Evolutionary conservation across 2,329 filamentous ascomycete species (phyloP).

Genomic region (Pseudocercospora macadamiae): DNA sequence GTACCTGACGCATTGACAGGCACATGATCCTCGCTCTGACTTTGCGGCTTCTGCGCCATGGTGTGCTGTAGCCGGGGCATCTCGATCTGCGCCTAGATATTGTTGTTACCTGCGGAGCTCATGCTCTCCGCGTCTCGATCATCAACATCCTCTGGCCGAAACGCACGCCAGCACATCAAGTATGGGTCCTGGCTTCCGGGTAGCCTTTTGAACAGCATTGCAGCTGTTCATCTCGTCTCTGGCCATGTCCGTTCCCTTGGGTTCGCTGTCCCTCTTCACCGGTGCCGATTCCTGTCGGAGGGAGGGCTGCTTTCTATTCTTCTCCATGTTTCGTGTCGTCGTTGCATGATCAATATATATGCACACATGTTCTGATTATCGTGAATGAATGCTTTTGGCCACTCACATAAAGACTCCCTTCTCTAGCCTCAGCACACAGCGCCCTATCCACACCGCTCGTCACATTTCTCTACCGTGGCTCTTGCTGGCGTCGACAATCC

Average conservation of each 20-base stretch:
- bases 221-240: constrained; percentile 30
- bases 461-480: constrained; percentile 21
- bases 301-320: constrained; percentile 20
- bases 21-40: constrained; percentile 25
- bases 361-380: constrained; percentile 19
- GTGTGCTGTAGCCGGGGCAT: constrained; percentile 27
- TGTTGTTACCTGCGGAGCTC: constrained; percentile 35
- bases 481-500: constrained; percentile 17
- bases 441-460: constrained; percentile 18
- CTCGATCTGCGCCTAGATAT: constrained; percentile 38
- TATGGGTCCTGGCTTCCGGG: constrained; percentile 48
- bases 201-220: constrained; percentile 33
- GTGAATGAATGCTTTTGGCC: constrained; percentile 26
- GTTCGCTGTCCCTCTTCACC: constrained; percentile 29
- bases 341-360: constrained; percentile 22
- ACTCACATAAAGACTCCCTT: constrained; percentile 24
- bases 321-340: constrained; percentile 21
- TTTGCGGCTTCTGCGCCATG: constrained; percentile 22
- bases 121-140: constrained; percentile 38
- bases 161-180: constrained; percentile 88
- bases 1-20: constrained; percentile 30
- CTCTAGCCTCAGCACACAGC: constrained; percentile 19
- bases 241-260: constrained; percentile 27
- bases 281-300: constrained; percentile 32
- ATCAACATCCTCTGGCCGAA: constrained; percentile 68